These are phyloP conservation scores for Saturnispora diversa DNA, from an alignment of 805 yeast species.

Conservation along the genomic window DNA sequence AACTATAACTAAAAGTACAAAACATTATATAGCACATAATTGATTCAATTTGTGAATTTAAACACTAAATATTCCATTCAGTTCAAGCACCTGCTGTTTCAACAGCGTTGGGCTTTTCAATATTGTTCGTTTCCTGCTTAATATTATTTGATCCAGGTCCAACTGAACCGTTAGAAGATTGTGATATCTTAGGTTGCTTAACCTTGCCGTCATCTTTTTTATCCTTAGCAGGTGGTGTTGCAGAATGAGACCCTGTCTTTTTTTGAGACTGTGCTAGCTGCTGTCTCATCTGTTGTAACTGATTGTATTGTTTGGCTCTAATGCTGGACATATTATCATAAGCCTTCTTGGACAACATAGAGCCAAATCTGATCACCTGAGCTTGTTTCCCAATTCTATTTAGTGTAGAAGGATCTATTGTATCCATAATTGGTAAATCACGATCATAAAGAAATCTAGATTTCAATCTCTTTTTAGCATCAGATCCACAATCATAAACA, in stretches of 20 bases:
- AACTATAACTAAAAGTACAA: constrained; percentile 8
- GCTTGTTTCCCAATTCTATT: constrained; percentile 81
- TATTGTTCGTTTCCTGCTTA: background rate
- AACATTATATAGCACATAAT: constrained; percentile 6
- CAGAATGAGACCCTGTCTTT: constrained; percentile 1
- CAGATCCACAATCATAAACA: constrained; percentile 30
- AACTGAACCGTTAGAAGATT: background rate
- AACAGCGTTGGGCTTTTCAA: background rate
- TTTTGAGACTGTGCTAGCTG: constrained; percentile 32
- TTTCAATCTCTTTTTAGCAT: constrained; percentile 34
- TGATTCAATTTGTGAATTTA: background rate
- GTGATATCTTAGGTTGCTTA: background rate
- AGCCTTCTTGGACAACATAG: constrained; percentile 82
- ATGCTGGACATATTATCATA: constrained; percentile 75
- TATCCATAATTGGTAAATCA: constrained; percentile 36
- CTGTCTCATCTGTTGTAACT: constrained; percentile 25
- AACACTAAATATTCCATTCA: background rate
- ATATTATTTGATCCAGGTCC: background rate
- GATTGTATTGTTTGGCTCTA: constrained; percentile 54
- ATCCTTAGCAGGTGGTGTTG: constrained; percentile 3
- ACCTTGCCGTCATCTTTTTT: background rate
- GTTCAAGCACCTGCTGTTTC: background rate
- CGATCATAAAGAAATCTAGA: constrained; percentile 46
- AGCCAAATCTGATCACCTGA: constrained; percentile 83
- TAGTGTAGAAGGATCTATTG: constrained; percentile 74